phyloP scores from a whole-genome alignment of 2,329 filamentous ascomycete genomes.

The Tolypocladium endophyticum region DNA sequence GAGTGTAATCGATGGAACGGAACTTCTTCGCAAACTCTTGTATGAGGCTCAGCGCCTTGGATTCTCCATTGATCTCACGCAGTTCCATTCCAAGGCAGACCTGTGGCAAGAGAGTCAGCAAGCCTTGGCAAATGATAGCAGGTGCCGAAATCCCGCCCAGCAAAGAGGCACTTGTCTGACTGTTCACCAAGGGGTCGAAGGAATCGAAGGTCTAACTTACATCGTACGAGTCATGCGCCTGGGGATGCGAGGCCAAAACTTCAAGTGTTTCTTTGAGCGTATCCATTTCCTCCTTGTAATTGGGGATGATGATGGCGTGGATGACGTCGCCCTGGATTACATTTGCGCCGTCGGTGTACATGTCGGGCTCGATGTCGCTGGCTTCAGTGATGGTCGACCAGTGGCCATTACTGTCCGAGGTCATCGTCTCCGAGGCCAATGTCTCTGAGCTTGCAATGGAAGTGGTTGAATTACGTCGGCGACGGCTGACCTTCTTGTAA shows the following conservation, averaged over 20 bases:
- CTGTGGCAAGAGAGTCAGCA: slow-evolving; percentile 24
- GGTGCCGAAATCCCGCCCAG: not conserved
- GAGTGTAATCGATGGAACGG: slow-evolving; percentile 54
- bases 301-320: slow-evolving; percentile 60
- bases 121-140: not conserved
- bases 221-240: slow-evolving; percentile 55
- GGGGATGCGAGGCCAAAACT: slow-evolving; percentile 56
- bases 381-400: slow-evolving; percentile 40
- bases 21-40: slow-evolving; percentile 55
- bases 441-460: slow-evolving; percentile 49
- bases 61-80: slow-evolving; percentile 48
- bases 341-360: slow-evolving; percentile 32
- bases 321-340: slow-evolving; percentile 36
- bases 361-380: slow-evolving; percentile 37
- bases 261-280: slow-evolving; percentile 58
- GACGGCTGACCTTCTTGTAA: slow-evolving; percentile 31
- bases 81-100: slow-evolving; percentile 65
- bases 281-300: slow-evolving; percentile 64
- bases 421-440: slow-evolving; percentile 39
- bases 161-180: not conserved
- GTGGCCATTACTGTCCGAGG: slow-evolving; percentile 29
- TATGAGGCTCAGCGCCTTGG: slow-evolving; percentile 53
- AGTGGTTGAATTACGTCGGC: slow-evolving; percentile 40
- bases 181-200: not conserved
- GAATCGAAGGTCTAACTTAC: slow-evolving; percentile 36